Percentiles rank a stretch among this genome's conserved stretches.
Conservation (phyloP, 129 eudicot genomes). For the Flaveria brownii region DNA sequence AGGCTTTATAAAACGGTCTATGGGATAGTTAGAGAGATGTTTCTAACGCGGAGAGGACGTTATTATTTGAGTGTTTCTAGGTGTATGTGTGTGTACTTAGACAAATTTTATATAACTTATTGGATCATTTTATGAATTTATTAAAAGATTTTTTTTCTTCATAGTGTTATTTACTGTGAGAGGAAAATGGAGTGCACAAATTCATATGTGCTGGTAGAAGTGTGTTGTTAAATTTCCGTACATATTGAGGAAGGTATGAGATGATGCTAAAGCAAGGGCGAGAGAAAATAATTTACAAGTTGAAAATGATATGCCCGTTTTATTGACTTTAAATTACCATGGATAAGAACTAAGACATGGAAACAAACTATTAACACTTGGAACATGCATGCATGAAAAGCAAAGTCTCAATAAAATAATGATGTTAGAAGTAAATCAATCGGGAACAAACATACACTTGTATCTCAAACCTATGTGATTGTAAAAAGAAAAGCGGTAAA, state of each 20-base stretch:
- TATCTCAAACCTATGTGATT: too few species aligned
- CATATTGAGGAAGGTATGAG: too few species aligned
- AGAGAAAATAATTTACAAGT: neutral
- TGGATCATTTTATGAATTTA: neutral
- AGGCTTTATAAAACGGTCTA: neutral
- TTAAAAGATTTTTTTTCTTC: neutral
- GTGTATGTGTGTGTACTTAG: neutral
- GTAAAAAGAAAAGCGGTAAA: too few species aligned
- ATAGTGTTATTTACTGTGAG: neutral
- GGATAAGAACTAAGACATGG: too few species aligned
- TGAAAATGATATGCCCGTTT: neutral
- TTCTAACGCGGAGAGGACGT: neutral
- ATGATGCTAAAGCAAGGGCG: neutral
- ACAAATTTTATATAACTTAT: neutral
- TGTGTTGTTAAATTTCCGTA: too few species aligned
- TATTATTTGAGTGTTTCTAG: neutral
- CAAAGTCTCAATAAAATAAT: too few species aligned
- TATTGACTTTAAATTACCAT: neutral
- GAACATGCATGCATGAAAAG: too few species aligned
- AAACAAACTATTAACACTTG: too few species aligned
- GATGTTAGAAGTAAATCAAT: too few species aligned
- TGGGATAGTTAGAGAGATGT: neutral
- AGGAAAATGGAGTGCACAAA: neutral
- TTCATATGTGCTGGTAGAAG: too few species aligned
- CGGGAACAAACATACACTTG: too few species aligned